Evolutionary conservation across 2,329 filamentous ascomycete species (phyloP).

Genomic region (Didymella keratinophila): DNA sequence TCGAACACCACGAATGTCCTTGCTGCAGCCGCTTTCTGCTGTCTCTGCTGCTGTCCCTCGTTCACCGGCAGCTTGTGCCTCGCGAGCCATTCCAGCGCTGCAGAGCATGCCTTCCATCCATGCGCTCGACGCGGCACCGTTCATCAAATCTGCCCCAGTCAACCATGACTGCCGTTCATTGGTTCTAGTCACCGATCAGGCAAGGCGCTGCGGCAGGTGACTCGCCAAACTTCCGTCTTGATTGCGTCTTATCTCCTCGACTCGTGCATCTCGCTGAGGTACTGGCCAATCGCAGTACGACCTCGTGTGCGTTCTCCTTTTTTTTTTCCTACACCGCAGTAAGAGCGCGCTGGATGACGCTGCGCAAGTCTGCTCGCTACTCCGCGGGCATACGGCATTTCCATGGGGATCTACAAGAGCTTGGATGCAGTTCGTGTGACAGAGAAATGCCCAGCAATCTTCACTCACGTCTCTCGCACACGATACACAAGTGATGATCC

Average conservation of each 20-base stretch:
- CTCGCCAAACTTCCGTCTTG: constrained; percentile 40
- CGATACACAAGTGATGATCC: neutral
- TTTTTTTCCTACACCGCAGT: constrained; percentile 15
- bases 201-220: constrained; percentile 28
- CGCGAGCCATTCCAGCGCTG: constrained; percentile 24
- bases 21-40: constrained; percentile 13
- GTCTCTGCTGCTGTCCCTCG: constrained; percentile 12
- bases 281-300: constrained; percentile 33
- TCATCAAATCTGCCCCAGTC: constrained; percentile 20
- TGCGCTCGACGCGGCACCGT: neutral
- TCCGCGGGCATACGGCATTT: constrained; percentile 7
- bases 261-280: constrained; percentile 27
- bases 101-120: constrained; percentile 11
- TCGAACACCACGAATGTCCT: constrained; percentile 2
- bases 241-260: constrained; percentile 49
- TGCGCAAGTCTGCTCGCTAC: neutral
- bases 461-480: neutral
- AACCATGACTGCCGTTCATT: constrained; percentile 25
- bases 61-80: constrained; percentile 22
- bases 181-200: constrained; percentile 21
- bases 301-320: constrained; percentile 24
- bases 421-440: constrained; percentile 17
- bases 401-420: constrained; percentile 20
- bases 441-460: neutral
- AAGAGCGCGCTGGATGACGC: neutral